A percentile compares a stretch with the other conserved stretches of the same genome.
Evolutionary conservation across 257 asterid species (phyloP).

Genomic region (Ligustrum vulgare): DNA sequence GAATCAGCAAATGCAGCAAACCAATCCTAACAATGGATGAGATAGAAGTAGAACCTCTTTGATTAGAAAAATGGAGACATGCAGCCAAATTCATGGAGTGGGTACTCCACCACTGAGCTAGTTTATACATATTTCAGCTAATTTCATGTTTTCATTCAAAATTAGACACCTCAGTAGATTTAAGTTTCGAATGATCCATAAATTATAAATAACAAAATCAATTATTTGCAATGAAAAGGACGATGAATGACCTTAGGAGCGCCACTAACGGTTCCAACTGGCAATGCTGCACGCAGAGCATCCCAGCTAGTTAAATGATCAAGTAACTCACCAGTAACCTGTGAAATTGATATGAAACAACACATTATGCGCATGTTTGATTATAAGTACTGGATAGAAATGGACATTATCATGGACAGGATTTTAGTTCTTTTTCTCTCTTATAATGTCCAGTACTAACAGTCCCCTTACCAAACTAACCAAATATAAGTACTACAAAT

Average conservation of each 20-base stretch:
- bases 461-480: not conserved
- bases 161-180: not conserved
- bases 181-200: not conserved
- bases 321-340: constrained; percentile 89
- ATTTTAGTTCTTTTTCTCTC: not conserved
- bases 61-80: not conserved
- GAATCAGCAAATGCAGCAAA: not conserved
- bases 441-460: not conserved
- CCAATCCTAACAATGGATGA: not conserved
- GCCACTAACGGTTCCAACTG: constrained; percentile 99
- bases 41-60: not conserved
- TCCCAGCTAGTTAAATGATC: constrained; percentile 90
- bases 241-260: constrained; percentile 85
- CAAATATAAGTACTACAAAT: not conserved
- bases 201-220: constrained; percentile 12
- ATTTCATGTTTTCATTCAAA: constrained; percentile 2
- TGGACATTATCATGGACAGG: not conserved
- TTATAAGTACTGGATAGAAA: not conserved
- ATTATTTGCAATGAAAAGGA: constrained; percentile 10
- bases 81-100: not conserved
- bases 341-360: constrained; percentile 26
- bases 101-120: not conserved
- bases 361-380: not conserved
- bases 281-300: constrained; percentile 93
- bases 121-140: not conserved